Evolutionary conservation across 306 rosid genomes (phyloP), one percentile per base, ranked within the genome.

Genomic region (Pachyrhizus erosus): DNA sequence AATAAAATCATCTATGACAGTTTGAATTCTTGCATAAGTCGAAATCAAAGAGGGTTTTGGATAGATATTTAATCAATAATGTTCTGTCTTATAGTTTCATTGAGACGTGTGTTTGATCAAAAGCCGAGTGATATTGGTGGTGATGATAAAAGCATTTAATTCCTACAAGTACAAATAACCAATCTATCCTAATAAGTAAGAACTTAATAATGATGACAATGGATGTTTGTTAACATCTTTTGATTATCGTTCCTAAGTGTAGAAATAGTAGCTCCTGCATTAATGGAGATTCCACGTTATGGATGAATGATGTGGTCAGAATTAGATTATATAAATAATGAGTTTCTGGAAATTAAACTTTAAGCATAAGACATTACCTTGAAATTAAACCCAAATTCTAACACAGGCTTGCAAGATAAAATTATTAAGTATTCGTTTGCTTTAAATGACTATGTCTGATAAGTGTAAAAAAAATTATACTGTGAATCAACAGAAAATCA

Each of bases 91-190:
- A 0, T 18, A 55, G 23, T 21, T 37, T 55, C 64, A 73, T 27
- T n/a, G 14, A 21, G 39, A 55, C 69, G 23, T 45, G 64, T 49
- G 82, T 78, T 31, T 33, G 40, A 65, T 66, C 13, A 65, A 66
- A 48, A 48, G 15, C 82, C 82, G 24, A 66, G 34, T 33, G 27
- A 62, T 62, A 6, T 62, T 61, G 20, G 45, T 48, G 81, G 49
- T 14, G 54, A 13, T 14, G 21, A 78, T 33, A 45, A 21, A 24
- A 49, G 21, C 66, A 48, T 66, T 78, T 66, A 48, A 66, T 66
- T 78, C 65, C 51, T 20, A 21, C 75, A 78, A 49, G 3, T 24
- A 58, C 75, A 66, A 33, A 18, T 8, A 18, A 42, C n/a, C 0
- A 5, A 3, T 9, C 27, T 45, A 1, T 29, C 72, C 34, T n/a